A percentile compares a stretch with the other conserved stretches of the same genome.
Evolutionary conservation across 768 basidiomycete genomes (phyloP).

Genomic region (Tremella mesenterica): DNA sequence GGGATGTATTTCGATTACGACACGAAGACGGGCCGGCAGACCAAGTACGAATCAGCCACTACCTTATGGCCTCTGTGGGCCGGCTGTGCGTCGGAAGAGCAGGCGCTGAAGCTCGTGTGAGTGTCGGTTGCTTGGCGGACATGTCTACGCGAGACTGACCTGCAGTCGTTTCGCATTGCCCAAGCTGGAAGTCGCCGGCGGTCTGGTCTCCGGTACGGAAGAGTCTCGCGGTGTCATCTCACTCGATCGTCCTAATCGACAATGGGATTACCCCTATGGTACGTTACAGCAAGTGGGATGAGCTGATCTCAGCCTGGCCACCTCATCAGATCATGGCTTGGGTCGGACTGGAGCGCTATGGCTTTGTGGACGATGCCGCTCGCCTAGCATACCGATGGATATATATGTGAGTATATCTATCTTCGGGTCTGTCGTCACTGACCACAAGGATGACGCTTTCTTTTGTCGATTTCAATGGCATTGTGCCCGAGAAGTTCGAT

Average conservation of each 20-base stretch:
- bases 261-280: conserved; percentile 58
- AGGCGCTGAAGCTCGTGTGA: conserved; percentile 85
- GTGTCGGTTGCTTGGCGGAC: conserved; percentile 45
- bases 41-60: conserved; percentile 93
- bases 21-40: conserved; percentile 80
- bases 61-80: conserved; percentile 96
- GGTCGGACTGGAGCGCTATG: conserved; percentile 94
- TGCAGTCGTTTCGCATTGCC: conserved; percentile 69
- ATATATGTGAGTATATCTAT: conserved; percentile 63
- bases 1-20: conserved; percentile 94
- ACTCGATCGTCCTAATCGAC: conserved; percentile 89
- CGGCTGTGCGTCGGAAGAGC: conserved; percentile 91
- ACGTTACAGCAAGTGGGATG: not conserved
- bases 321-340: conserved; percentile 96
- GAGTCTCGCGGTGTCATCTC: conserved; percentile 93
- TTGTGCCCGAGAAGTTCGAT: conserved; percentile 98
- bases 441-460: conserved; percentile 38
- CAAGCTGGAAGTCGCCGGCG: conserved; percentile 94
- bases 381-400: conserved; percentile 89
- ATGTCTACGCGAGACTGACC: not conserved
- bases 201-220: conserved; percentile 91
- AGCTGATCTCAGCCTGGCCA: conserved; percentile 50
- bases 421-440: not conserved
- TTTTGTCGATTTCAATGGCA: conserved; percentile 86
- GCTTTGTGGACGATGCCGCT: conserved; percentile 86